Evolutionary conservation across 176 grass and related monocot genomes (phyloP).

Genomic region (Tillandsia fasciculata): DNA sequence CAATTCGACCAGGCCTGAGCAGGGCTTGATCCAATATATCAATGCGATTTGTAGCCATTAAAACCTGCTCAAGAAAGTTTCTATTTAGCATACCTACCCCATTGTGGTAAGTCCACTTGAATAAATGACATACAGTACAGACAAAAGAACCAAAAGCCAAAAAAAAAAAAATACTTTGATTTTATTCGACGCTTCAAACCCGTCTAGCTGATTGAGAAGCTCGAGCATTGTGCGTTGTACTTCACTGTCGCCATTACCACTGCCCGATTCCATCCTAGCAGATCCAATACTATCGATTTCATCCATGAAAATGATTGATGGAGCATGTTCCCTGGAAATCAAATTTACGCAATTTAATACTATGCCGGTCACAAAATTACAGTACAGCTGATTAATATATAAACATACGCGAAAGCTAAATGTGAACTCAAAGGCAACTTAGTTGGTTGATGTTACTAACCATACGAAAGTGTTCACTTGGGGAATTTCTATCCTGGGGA

Average conservation of each 20-base stretch:
- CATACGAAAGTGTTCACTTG: too few relatives aligned
- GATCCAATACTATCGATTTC: constrained; percentile 98
- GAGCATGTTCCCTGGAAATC: constrained; percentile 75
- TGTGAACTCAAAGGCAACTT: too few relatives aligned
- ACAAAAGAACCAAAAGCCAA: not conserved
- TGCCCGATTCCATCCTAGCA: constrained; percentile 91
- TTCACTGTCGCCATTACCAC: constrained; percentile 92
- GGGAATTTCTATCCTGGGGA: too few relatives aligned
- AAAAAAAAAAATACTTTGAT: constrained; percentile 53
- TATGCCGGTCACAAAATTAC: not conserved
- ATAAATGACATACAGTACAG: not conserved
- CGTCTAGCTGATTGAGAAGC: constrained; percentile 99
- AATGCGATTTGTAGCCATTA: constrained; percentile 72
- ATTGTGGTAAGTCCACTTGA: too few relatives aligned
- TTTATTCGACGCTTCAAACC: constrained; percentile 99
- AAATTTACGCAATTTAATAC: not conserved
- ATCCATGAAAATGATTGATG: constrained; percentile 99
- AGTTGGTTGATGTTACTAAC: too few relatives aligned
- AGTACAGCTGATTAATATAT: not conserved
- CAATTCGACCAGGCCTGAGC: constrained; percentile 72
- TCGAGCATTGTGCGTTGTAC: constrained; percentile 99
- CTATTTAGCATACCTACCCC: not conserved
- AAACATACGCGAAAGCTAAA: too few relatives aligned
- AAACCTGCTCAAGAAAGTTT: constrained; percentile 29
- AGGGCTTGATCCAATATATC: constrained; percentile 83